Conservation (phyloP, 345 rosid species). For the Toxicodendron radicans region DNA sequence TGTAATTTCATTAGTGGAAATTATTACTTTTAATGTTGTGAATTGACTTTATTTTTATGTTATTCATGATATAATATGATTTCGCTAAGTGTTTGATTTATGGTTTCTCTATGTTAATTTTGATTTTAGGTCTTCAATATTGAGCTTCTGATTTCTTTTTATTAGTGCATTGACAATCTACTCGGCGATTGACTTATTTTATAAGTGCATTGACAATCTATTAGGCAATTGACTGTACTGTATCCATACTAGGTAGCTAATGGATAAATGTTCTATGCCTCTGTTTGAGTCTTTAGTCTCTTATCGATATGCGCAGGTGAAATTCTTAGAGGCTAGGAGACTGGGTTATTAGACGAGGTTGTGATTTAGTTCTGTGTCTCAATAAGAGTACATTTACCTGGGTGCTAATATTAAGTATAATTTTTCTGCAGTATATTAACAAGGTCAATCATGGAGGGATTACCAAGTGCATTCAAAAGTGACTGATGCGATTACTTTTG, state of each 20-base stretch:
- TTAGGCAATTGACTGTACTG: neutral
- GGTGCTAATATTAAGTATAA: constrained; percentile 43
- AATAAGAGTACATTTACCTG: constrained; percentile 33
- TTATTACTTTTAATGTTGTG: too few relatives aligned
- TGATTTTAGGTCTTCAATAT: too few relatives aligned
- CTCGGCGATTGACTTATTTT: neutral
- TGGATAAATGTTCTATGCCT: constrained; percentile 3
- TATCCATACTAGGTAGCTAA: neutral
- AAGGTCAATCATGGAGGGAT: constrained; percentile 40
- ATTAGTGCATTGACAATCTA: too few relatives aligned
- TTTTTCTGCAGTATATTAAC: constrained; percentile 43
- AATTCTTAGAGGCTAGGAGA: constrained; percentile 21
- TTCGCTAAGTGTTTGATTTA: too few relatives aligned
- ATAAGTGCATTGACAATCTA: neutral
- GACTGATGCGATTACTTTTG: constrained; percentile 36
- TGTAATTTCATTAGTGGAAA: too few relatives aligned
- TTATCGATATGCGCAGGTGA: neutral
- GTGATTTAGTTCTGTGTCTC: constrained; percentile 35
- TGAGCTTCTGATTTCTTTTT: too few relatives aligned
- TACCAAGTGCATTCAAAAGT: constrained; percentile 33
- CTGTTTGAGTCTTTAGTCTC: constrained; percentile 11
- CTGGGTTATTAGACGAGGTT: constrained; percentile 17
- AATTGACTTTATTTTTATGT: too few relatives aligned
- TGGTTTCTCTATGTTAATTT: too few relatives aligned
- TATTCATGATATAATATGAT: too few relatives aligned